phyloP scores from a whole-genome alignment of 345 rosid species.

The Nephelium lappaceum region DNA sequence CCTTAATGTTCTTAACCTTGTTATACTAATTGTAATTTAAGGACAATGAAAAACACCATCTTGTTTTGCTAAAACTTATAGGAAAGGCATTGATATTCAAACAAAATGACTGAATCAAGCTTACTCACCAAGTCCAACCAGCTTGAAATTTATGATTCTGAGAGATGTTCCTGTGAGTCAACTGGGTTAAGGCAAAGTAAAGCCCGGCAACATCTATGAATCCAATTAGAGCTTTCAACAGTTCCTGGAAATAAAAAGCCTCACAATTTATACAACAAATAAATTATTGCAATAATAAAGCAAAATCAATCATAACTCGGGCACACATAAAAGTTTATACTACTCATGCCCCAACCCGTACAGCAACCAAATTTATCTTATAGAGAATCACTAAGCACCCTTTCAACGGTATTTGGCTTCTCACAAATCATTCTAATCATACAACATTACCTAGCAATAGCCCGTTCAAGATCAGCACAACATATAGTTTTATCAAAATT shows the following conservation, averaged over 20 bases:
- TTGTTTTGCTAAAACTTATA: not conserved
- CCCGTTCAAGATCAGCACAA: not conserved
- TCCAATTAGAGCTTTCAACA: constrained; percentile 90
- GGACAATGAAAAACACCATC: not conserved
- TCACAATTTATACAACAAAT: not conserved
- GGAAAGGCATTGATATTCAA: not conserved
- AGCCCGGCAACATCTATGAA: constrained; percentile 97
- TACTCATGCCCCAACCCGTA: not conserved
- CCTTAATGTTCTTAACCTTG: not conserved
- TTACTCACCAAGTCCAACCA: constrained; percentile 89
- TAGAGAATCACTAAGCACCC: not conserved
- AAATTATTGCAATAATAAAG: not conserved
- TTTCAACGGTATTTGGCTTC: not conserved
- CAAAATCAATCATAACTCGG: not conserved
- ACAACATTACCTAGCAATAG: not conserved
- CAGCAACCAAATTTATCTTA: not conserved
- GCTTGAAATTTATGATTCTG: constrained; percentile 98
- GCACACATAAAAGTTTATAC: not conserved
- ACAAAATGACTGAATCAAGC: constrained; percentile 19
- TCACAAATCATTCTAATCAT: not conserved
- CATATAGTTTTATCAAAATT: not conserved
- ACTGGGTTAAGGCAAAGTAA: constrained; percentile 85
- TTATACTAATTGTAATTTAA: not conserved
- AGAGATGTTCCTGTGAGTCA: constrained; percentile 94
- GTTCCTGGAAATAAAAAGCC: constrained; percentile 55